A percentile compares a stretch with the other conserved stretches of the same genome.
Conservation (phyloP, 805 yeast genomes). For the Starmerella sp. region DNA sequence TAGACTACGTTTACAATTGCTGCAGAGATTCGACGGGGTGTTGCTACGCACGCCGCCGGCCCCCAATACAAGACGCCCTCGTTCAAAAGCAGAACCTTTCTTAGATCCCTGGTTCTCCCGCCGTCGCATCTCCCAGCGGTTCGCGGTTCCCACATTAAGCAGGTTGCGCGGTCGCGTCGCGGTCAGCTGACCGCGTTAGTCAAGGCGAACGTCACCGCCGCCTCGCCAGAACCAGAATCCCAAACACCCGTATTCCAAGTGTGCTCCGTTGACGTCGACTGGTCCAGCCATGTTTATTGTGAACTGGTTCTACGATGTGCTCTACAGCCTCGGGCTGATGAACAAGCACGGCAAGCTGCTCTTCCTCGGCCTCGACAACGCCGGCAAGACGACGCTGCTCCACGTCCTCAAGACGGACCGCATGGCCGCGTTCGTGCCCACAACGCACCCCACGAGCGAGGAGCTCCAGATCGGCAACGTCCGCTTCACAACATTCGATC, state of each 20-base stretch:
- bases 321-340: slow-evolving; percentile 71
- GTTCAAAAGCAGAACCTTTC: too few species aligned
- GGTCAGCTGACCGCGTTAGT: not conserved
- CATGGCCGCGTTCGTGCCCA: slow-evolving; percentile 94
- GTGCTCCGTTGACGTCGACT: not conserved
- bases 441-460: slow-evolving; percentile 95
- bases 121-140: too few species aligned
- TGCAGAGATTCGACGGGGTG: too few species aligned
- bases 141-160: too few species aligned
- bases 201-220: not conserved
- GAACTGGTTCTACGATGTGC: slow-evolving; percentile 54
- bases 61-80: too few species aligned
- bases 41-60: too few species aligned
- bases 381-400: slow-evolving; percentile 86
- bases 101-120: too few species aligned
- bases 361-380: slow-evolving; percentile 93
- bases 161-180: too few species aligned
- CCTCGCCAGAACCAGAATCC: not conserved
- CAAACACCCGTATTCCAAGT: not conserved
- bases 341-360: slow-evolving; percentile 94
- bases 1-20: too few species aligned
- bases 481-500: slow-evolving; percentile 93
- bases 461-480: slow-evolving; percentile 94
- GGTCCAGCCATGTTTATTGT: slow-evolving; percentile 35
- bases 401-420: slow-evolving; percentile 90